Conservation (phyloP, 345 rosid species). For the Lepidium didymum region DNA sequence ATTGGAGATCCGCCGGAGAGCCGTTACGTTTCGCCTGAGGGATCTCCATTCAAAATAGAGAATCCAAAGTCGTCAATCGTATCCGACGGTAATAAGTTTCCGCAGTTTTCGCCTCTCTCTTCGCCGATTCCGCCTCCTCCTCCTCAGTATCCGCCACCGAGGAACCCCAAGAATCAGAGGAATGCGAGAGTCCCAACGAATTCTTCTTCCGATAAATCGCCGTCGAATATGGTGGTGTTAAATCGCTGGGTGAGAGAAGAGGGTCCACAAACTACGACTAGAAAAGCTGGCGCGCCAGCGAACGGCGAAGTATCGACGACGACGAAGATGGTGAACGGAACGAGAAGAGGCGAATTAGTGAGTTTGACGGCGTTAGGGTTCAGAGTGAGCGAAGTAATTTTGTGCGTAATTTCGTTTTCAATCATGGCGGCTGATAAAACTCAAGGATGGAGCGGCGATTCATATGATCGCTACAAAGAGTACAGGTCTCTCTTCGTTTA, state of each 20-base stretch:
- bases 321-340: slow-evolving; percentile 29
- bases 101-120: slow-evolving; percentile 39
- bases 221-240: slow-evolving; percentile 26
- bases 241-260: slow-evolving; percentile 46
- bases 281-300: slow-evolving; percentile 25
- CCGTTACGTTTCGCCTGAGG: slow-evolving; percentile 55
- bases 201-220: slow-evolving; percentile 15
- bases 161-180: neutral
- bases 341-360: slow-evolving; percentile 33
- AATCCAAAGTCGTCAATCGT: slow-evolving; percentile 56
- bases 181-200: slow-evolving; percentile 6
- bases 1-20: slow-evolving; percentile 47
- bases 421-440: slow-evolving; percentile 97
- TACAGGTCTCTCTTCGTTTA: slow-evolving; percentile 46
- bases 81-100: slow-evolving; percentile 41
- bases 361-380: slow-evolving; percentile 49
- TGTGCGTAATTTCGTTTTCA: slow-evolving; percentile 87
- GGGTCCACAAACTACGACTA: slow-evolving; percentile 18
- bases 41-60: slow-evolving; percentile 47
- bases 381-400: slow-evolving; percentile 52
- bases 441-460: slow-evolving; percentile 98
- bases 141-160: slow-evolving; percentile 23
- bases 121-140: slow-evolving; percentile 31
- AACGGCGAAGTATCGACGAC: slow-evolving; percentile 23
- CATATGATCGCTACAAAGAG: slow-evolving; percentile 86